Evolutionary conservation across 2,329 filamentous ascomycete genomes (phyloP).

Genomic region (Xylaria digitata): DNA sequence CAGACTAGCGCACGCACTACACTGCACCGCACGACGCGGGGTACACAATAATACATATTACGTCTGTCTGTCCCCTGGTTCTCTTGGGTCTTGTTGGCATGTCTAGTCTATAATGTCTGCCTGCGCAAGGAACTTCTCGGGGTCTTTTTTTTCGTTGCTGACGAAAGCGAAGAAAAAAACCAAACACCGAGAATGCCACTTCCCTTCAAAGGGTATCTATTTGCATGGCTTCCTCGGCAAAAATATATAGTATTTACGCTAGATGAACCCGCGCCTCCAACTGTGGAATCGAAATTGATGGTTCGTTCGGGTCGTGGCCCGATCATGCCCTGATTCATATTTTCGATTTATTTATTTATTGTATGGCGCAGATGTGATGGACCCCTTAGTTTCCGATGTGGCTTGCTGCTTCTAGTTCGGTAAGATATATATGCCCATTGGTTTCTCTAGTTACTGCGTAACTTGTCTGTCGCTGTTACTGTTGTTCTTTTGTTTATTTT

Average conservation of each 20-base stretch:
- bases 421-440: neutral
- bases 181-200: conserved; percentile 9
- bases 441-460: neutral
- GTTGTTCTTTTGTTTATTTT: neutral
- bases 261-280: conserved; percentile 4
- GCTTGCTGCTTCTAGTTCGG: conserved; percentile 22
- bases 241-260: neutral
- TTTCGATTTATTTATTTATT: neutral
- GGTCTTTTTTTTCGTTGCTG: neutral
- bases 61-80: conserved; percentile 6
- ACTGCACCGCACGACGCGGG: conserved; percentile 15
- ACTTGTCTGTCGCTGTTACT: neutral
- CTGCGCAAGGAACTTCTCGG: neutral
- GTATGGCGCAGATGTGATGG: conserved; percentile 9
- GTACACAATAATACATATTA: conserved; percentile 18
- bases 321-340: conserved; percentile 2
- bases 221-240: neutral
- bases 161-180: neutral
- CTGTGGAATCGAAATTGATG: conserved; percentile 11
- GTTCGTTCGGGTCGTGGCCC: neutral
- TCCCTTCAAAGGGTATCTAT: neutral
- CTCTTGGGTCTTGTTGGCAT: neutral
- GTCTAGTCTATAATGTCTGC: neutral
- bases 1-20: conserved; percentile 19
- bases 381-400: conserved; percentile 14